A percentile compares a stretch with the other conserved stretches of the same genome.
phyloP scores from a whole-genome alignment of 495 filamentous ascomycete species.

The Hypoxylon cercidicola region DNA sequence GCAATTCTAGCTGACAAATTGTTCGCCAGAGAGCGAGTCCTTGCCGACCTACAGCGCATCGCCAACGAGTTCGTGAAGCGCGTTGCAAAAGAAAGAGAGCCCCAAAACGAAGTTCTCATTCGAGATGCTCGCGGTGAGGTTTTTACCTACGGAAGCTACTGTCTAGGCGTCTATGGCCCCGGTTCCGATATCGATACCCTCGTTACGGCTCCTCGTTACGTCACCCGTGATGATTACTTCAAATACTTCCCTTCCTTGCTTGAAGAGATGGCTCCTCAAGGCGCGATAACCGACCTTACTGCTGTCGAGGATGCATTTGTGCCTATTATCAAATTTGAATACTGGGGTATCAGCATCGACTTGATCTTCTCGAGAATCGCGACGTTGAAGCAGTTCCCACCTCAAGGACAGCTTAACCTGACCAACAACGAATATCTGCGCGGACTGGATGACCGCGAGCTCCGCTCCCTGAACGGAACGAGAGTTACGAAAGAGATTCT shows the following conservation, averaged over 20 bases:
- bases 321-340: slow-evolving; percentile 94
- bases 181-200: slow-evolving; percentile 98
- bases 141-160: slow-evolving; percentile 94
- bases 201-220: slow-evolving; percentile 87
- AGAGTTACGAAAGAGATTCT: slow-evolving; percentile 93
- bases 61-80: slow-evolving; percentile 84
- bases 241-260: slow-evolving; percentile 82
- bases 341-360: slow-evolving; percentile 91
- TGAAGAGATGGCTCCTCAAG: slow-evolving; percentile 73
- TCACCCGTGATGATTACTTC: slow-evolving; percentile 90
- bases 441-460: slow-evolving; percentile 84
- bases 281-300: slow-evolving; percentile 85
- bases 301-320: slow-evolving; percentile 90
- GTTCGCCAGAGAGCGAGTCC: slow-evolving; percentile 55
- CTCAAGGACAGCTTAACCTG: slow-evolving; percentile 70
- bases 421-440: slow-evolving; percentile 85
- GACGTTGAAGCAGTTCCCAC: slow-evolving; percentile 72
- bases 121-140: slow-evolving; percentile 88
- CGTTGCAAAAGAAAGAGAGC: slow-evolving; percentile 76
- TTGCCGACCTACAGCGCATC: slow-evolving; percentile 78
- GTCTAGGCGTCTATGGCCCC: slow-evolving; percentile 92
- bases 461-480: slow-evolving; percentile 91
- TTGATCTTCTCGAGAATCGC: slow-evolving; percentile 87
- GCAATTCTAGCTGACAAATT: slow-evolving; percentile 16
- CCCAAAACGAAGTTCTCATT: slow-evolving; percentile 77